Base-by-base conservation (phyloP, 2,329 filamentous ascomycete species). In the Dryadomyces quercivorus region DNA sequence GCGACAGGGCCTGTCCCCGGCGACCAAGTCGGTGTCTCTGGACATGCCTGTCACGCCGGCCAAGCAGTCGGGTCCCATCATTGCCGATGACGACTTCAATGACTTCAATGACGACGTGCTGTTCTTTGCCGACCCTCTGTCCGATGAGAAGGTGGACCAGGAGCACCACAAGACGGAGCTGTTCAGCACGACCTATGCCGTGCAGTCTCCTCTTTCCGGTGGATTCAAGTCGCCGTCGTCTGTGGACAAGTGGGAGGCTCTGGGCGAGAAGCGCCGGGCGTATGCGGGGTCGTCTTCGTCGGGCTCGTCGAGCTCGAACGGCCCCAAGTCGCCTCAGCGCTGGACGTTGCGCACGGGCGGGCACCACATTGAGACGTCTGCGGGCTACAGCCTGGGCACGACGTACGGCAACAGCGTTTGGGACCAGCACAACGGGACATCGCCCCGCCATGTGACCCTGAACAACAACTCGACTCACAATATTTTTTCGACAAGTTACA, bases 201-300 rank as follows among this genome's bases (percentile, higher is more conserved):
- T 49, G 12, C 63, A 65, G n/a, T 56, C 55, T 26, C 55, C 57
- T 21, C 22, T 53, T 15, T 26, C 51, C 8, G 51, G 43, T 13
- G 31, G 51, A 1, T 45, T 53, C 42, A 59, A 61, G 21, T 88
- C 88, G 72, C 80, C 79, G 54, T 72, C 63, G 59, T 65, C 65
- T 45, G 58, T 87, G 52, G 92, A 96, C 70, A 95, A 95, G 67
- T 97, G 92, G 92, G 82, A 86, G 22, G 87, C 83, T 13, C 76
- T 97, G 50, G 92, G 92, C 59, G 86, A 95, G 66, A 85, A 86
- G 63, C 81, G 92, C 54, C 84, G 90, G 57, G 87, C 81, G 56
- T 80, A 77, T 64, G 72, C 68, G 34, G 76, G 78, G 49, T 69
- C 72, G 49, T 72, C 75, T 57, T 71, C 78, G 34, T 42, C 51